Evolutionary conservation across 257 asterid species (phyloP), one percentile per base, ranked within the genome.

Genomic region (Vinca minor): DNA sequence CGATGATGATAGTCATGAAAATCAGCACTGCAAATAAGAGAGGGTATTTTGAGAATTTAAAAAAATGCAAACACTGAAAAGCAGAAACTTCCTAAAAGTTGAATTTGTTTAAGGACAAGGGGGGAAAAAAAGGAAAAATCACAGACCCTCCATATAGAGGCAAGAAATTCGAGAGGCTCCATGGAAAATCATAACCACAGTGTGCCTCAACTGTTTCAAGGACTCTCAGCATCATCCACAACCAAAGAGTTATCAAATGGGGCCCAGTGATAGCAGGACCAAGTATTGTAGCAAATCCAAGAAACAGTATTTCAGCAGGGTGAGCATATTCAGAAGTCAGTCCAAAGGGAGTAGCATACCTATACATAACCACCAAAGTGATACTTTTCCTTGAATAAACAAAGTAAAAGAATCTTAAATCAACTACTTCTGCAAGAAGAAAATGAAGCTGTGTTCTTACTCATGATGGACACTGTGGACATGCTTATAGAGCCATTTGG

Each of bases 181-280:
- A 92, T 2, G 98, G 96, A 68, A 92, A 92, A 81, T 92, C 85
- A 65, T 92, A 92, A 74, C 98, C 98, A 63, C 98, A 92, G 71
- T 92, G 96, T 54, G 98, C 98, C 83, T 92, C 96, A 47, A 92
- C 96, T 23, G 98, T 92, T 79, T 92, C 98, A 44, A 92, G 82
- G 74, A 92, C 98, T 82, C 98, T 79, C 73, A 92, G 96, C 36
- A 81, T 82, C 98, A 89, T 89, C 98, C 98, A 92, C 45, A 89
- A 76, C 98, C 96, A 92, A 48, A 92, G 74, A 4, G 98, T 92
- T 71, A 88, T 79, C 77, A 92, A 73, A 84, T 92, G 98, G 57
- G 98, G 98, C 31, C 96, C 96, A 60, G 98, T 92, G 74, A 92
- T 85, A 71, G 96, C 95, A 59, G 98, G 98, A 69, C 98, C 98